Conservation (phyloP, 305 asterid species). For the Caryopteris hybrid region DNA sequence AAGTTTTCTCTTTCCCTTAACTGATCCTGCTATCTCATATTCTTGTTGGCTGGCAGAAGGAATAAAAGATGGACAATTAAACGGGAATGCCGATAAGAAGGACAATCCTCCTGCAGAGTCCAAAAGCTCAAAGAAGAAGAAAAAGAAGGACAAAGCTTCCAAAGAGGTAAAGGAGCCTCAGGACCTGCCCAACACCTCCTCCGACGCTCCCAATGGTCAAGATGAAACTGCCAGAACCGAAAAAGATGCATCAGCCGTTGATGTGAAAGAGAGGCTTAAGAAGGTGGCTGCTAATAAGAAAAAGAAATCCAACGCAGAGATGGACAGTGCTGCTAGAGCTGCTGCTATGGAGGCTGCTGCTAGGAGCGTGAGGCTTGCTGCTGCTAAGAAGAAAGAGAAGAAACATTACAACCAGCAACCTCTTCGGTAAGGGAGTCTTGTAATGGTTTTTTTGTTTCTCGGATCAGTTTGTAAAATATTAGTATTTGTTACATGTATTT, state of each 20-base stretch:
- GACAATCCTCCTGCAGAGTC: constrained; percentile 54
- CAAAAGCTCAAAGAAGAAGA: constrained; percentile 84
- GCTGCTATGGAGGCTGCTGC: constrained; percentile 92
- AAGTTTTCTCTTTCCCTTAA: no score
- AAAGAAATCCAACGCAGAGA: constrained; percentile 72
- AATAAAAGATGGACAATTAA: constrained; percentile 35
- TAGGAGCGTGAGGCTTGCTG: constrained; percentile 75
- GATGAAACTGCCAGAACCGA: constrained; percentile 40
- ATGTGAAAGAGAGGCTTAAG: constrained; percentile 71
- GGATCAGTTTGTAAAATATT: no score
- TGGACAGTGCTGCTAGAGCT: constrained; percentile 76
- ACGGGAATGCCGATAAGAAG: constrained; percentile 53
- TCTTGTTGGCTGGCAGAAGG: background rate
- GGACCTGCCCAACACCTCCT: constrained; percentile 27
- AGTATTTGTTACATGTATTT: no score
- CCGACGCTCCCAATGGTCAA: constrained; percentile 34
- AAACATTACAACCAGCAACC: constrained; percentile 93
- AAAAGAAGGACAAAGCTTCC: constrained; percentile 73
- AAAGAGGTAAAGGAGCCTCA: constrained; percentile 62
- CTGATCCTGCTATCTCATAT: background rate
- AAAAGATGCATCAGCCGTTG: constrained; percentile 55
- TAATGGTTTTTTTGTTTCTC: no score
- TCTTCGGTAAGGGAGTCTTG: no score
- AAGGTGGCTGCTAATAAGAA: constrained; percentile 70
- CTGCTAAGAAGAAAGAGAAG: constrained; percentile 95